phyloP scores from a whole-genome alignment of 1,139 yeast species.

The Nakaseomyces glabratus region DNA sequence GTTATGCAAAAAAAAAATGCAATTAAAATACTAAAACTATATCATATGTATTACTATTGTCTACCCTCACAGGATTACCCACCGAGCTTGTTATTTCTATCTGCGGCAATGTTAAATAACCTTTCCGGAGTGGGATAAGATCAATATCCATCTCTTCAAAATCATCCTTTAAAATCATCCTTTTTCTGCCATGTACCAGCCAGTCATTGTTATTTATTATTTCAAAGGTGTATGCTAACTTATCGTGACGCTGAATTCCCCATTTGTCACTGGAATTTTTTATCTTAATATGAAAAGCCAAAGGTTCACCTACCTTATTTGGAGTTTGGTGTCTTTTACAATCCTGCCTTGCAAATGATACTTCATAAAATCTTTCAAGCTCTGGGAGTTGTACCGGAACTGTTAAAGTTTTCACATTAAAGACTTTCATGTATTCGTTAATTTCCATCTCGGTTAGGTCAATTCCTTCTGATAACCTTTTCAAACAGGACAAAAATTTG shows the following conservation, averaged over 20 bases:
- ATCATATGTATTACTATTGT: constrained; percentile 59
- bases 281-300: constrained; percentile 16
- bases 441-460: constrained; percentile 18
- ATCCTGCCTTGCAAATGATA: constrained; percentile 12
- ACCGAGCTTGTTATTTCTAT: constrained; percentile 38
- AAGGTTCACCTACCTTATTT: constrained; percentile 17
- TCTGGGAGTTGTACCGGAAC: constrained; percentile 27
- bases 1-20: constrained; percentile 1
- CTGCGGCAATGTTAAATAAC: constrained; percentile 60
- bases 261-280: constrained; percentile 19
- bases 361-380: constrained; percentile 19
- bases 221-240: constrained; percentile 16
- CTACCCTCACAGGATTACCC: constrained; percentile 45
- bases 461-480: constrained; percentile 14
- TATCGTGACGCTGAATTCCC: constrained; percentile 10
- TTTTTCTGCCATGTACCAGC: constrained; percentile 28
- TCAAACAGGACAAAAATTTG: constrained; percentile 16
- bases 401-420: constrained; percentile 14
- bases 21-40: constrained; percentile 43
- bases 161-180: constrained; percentile 14
- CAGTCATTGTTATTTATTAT: constrained; percentile 27
- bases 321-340: not conserved
- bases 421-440: constrained; percentile 16
- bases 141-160: constrained; percentile 35
- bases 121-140: constrained; percentile 67